These are phyloP conservation scores for Acanthamoeba royreba DNA, from an alignment of 208 protist species.

Conservation along the genomic window DNA sequence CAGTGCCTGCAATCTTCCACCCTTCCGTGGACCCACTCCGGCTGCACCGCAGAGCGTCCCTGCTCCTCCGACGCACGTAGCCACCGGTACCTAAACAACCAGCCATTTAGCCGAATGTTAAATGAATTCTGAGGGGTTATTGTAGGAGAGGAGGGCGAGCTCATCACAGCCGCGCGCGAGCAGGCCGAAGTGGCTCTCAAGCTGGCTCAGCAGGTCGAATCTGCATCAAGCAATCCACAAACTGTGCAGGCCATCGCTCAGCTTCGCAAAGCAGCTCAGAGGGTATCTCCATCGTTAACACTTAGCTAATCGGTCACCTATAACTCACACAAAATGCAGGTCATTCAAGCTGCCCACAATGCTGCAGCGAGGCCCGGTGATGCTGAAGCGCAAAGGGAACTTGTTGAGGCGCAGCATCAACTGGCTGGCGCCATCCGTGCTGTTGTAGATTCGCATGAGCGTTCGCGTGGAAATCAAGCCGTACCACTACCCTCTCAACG, in stretches of 20 bases:
- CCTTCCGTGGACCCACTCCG: neutral
- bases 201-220: neutral
- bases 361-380: neutral
- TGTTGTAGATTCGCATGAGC: neutral
- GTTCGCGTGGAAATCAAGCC: neutral
- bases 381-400: neutral
- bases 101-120: neutral
- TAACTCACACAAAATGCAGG: neutral
- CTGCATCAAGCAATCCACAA: neutral
- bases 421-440: neutral
- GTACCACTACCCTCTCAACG: neutral
- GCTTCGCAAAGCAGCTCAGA: neutral
- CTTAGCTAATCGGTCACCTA: no score
- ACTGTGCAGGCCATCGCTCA: neutral
- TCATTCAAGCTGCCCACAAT: neutral
- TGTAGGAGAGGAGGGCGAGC: neutral
- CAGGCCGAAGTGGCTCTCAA: neutral
- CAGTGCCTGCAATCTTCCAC: neutral
- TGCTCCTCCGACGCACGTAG: neutral
- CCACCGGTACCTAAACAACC: neutral
- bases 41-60: neutral
- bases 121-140: neutral
- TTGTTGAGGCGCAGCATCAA: neutral
- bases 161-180: neutral
- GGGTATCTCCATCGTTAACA: no score